Evolutionary conservation across 192 early-diverging fungal species (phyloP).

Genomic region (Piromyces finnis): DNA sequence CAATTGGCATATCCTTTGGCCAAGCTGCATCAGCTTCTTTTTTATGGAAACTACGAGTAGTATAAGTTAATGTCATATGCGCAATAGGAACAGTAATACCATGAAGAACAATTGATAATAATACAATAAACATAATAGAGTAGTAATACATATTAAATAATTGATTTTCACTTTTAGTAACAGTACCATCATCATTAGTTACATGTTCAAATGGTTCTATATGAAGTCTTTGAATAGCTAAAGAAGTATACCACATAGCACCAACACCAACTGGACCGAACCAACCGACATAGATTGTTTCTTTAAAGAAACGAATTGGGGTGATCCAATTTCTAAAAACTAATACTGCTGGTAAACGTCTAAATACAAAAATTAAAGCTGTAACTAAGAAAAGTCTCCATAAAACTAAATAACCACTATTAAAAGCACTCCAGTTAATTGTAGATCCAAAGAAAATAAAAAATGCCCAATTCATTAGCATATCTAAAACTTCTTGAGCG

Average conservation of each 20-base stretch:
- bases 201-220: too few relatives aligned
- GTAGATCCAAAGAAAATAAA: slow-evolving; percentile 77
- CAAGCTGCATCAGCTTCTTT: not conserved
- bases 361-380: slow-evolving; percentile 40
- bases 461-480: slow-evolving; percentile 65
- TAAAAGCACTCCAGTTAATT: slow-evolving; percentile 46
- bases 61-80: not conserved
- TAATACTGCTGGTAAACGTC: not conserved
- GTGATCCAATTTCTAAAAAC: not conserved
- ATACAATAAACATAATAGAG: not conserved
- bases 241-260: slow-evolving; percentile 31
- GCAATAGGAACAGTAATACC: not conserved
- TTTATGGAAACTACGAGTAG: not conserved
- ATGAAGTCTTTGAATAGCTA: not conserved
- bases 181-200: not conserved
- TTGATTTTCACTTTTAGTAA: not conserved
- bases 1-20: not conserved
- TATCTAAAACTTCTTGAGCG: slow-evolving; percentile 79
- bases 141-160: not conserved
- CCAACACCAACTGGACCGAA: slow-evolving; percentile 76
- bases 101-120: not conserved
- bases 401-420: slow-evolving; percentile 24
- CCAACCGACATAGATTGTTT: slow-evolving; percentile 74
- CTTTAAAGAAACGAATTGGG: slow-evolving; percentile 22
- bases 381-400: slow-evolving; percentile 50